Base-by-base conservation (phyloP, 768 basidiomycete genomes). In the Cystobasidium ongulense region DNA sequence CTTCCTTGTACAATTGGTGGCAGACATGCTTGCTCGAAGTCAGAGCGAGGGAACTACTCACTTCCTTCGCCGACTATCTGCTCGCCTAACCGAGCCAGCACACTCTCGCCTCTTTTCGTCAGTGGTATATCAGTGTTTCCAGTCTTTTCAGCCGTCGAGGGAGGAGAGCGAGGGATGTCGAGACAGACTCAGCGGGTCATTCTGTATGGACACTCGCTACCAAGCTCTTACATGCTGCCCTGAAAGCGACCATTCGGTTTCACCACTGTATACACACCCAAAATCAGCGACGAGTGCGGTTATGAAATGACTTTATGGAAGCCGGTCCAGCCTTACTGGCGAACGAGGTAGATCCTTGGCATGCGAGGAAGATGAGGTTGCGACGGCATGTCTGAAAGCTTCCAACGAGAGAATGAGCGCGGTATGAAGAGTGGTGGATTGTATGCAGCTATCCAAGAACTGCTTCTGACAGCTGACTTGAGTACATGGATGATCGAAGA, bases 311-410 rank as follows among this genome's bases (percentile, higher is more conserved):
- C 57, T 59, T 27, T 27, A 27, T 29, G 53, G 8, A 4, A 35
- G 57, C 25, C 33, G 27, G 57, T 17, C 25, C 13, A 59, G 57
- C 57, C 57, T 59, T 21, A 59, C 57, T 71, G 68, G 13, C 68
- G 27, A 15, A 71, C 54, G 11, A 71, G 68, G 54, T 71, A 71
- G 53, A 71, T 43, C 21, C 68, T 23, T 29, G 68, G 68, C 68
- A 71, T 71, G 54, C 68, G 68, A 35, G 68, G 68, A 8, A 71
- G 68, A 38, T 71, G 68, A 59, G 68, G 68, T 43, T 71, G 68
- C n/a, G 68, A 71, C 7, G 68, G 68, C 68, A 71, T 71, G 13
- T 10, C 25, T 8, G 63, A 27, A 64, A 2, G n/a, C 13, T 46
- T n/a, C 13, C 13, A 46, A 46, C 13, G 43, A 13, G n/a, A 46